These are phyloP conservation scores for Phyllosticta citrichinensis DNA, from an alignment of 2,329 filamentous ascomycete species.

Conservation along the genomic window DNA sequence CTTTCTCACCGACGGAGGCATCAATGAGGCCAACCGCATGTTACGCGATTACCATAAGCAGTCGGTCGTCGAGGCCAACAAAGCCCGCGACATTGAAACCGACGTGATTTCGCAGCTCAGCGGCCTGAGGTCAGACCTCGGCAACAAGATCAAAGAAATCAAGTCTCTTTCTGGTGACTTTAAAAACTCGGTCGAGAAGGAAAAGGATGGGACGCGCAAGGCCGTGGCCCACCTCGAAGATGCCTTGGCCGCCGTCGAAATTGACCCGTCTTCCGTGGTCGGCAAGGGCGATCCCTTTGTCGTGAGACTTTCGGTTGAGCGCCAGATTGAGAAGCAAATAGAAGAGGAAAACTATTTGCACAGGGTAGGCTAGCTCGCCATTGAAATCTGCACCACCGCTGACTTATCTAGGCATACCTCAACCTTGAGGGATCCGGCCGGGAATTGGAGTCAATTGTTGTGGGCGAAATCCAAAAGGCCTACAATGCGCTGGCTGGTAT, in stretches of 20 bases:
- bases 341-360: conserved; percentile 97
- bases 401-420: conserved; percentile 61
- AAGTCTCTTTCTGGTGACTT: conserved; percentile 89
- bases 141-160: conserved; percentile 98
- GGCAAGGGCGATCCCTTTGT: conserved; percentile 92
- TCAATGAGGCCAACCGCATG: conserved; percentile 76
- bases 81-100: conserved; percentile 80
- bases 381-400: conserved; percentile 17
- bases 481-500: conserved; percentile 92
- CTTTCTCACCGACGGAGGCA: conserved; percentile 72
- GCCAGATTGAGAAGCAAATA: conserved; percentile 83
- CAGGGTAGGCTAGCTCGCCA: conserved; percentile 48
- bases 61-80: conserved; percentile 69
- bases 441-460: conserved; percentile 91
- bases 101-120: conserved; percentile 84
- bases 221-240: conserved; percentile 76
- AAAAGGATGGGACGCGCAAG: conserved; percentile 75
- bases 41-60: conserved; percentile 75
- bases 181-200: conserved; percentile 92
- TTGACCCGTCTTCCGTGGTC: conserved; percentile 62
- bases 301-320: conserved; percentile 73
- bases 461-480: conserved; percentile 95
- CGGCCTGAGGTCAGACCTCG: conserved; percentile 75
- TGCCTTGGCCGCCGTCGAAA: conserved; percentile 65
- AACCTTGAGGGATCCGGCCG: conserved; percentile 91